Percentiles rank a stretch among this genome's conserved stretches.
These are phyloP conservation scores for Epichloe coenophiala DNA, from an alignment of 2,329 filamentous ascomycete species.

Conservation along the genomic window DNA sequence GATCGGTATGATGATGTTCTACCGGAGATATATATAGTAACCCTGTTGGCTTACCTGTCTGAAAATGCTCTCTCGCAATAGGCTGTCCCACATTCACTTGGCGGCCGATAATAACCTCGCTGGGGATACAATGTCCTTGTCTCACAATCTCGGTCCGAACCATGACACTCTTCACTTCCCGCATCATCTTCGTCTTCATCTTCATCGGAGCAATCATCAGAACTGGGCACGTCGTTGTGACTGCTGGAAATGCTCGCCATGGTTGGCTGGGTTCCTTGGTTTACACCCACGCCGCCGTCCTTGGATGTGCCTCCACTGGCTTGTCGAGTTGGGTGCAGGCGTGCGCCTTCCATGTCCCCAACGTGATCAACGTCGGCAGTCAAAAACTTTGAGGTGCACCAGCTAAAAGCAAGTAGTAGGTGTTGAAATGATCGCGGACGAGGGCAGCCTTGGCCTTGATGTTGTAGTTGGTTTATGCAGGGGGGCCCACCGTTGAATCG, in stretches of 20 bases:
- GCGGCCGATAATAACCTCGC: slow-evolving; percentile 25
- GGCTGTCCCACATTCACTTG: slow-evolving; percentile 22
- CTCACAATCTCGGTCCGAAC: slow-evolving; percentile 18
- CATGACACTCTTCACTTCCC: slow-evolving; percentile 13
- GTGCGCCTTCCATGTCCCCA: not conserved
- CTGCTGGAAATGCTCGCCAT: slow-evolving; percentile 24
- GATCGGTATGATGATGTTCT: too few species aligned
- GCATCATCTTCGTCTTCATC: too few species aligned
- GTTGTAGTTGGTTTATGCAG: too few species aligned
- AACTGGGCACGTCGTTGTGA: slow-evolving; percentile 16
- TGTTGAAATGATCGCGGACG: too few species aligned
- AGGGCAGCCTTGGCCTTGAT: too few species aligned
- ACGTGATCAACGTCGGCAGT: not conserved
- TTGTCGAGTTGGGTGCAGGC: not conserved
- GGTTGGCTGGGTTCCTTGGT: slow-evolving; percentile 21
- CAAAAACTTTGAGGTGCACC: not conserved
- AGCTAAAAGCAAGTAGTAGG: not conserved
- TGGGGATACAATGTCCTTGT: slow-evolving; percentile 30
- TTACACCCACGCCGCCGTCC: slow-evolving; percentile 15
- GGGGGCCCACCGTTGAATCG: too few species aligned
- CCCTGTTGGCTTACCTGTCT: slow-evolving; percentile 25
- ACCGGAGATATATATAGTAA: too few species aligned
- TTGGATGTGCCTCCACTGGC: not conserved
- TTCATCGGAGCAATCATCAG: slow-evolving; percentile 11
- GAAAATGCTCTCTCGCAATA: slow-evolving; percentile 15